Evolutionary conservation across 805 yeast genomes (phyloP).

Genomic region (Saccharomycopsis vini): DNA sequence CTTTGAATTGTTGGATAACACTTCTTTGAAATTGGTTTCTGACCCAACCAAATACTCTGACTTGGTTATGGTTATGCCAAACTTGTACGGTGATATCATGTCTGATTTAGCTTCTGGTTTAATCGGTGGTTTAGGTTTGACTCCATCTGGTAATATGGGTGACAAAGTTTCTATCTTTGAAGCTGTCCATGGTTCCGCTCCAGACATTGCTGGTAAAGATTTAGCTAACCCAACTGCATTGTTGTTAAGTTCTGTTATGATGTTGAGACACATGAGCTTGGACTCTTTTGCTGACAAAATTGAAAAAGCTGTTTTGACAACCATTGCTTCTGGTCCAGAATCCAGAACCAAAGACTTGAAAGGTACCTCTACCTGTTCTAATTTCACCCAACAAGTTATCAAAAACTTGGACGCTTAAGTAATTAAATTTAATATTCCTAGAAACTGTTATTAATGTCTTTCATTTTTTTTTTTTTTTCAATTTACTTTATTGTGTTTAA

Average conservation of each 20-base stretch:
- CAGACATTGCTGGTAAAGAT: constrained; percentile 98
- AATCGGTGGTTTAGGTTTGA: constrained; percentile 97
- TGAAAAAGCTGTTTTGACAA: constrained; percentile 71
- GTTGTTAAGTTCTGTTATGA: constrained; percentile 92
- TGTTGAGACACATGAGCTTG: constrained; percentile 97
- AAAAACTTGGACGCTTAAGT: constrained; percentile 47
- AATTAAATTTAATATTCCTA: neutral
- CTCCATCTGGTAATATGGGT: constrained; percentile 99
- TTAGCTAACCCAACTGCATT: constrained; percentile 98
- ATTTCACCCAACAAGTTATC: constrained; percentile 89
- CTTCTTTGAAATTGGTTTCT: constrained; percentile 81
- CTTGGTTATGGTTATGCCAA: constrained; percentile 96
- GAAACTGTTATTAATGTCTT: neutral
- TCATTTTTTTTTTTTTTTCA: neutral
- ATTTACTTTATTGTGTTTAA: no score
- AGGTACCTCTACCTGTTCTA: constrained; percentile 82
- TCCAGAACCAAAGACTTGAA: constrained; percentile 95
- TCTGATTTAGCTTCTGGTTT: constrained; percentile 96
- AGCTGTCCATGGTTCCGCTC: constrained; percentile 99
- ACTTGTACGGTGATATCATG: constrained; percentile 98
- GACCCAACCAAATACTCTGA: constrained; percentile 84
- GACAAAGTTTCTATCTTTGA: constrained; percentile 95
- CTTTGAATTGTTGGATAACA: constrained; percentile 89
- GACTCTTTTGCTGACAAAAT: constrained; percentile 72
- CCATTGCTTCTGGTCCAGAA: constrained; percentile 87